Conservation (phyloP, 768 basidiomycete species). For the Suillus spraguei region DNA sequence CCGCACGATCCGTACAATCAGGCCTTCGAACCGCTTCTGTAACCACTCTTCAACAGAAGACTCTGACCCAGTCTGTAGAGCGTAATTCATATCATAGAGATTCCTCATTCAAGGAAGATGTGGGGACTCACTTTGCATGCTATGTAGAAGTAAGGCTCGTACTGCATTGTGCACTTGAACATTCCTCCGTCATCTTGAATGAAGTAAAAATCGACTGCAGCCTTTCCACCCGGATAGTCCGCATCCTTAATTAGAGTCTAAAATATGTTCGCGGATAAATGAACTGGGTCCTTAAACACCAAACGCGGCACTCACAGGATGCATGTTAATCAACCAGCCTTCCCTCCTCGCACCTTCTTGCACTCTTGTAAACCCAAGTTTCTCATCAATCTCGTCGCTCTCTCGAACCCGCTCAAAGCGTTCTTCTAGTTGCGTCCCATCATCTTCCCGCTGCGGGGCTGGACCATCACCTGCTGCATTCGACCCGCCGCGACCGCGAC, state of each 20-base stretch:
- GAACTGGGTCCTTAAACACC: neutral
- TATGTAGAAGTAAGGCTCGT: slow-evolving; percentile 95
- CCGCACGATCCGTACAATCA: slow-evolving; percentile 76
- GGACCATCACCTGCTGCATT: slow-evolving; percentile 46
- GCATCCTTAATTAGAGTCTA: slow-evolving; percentile 89
- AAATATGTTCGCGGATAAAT: neutral
- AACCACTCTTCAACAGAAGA: slow-evolving; percentile 94
- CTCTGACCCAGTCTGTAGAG: slow-evolving; percentile 77
- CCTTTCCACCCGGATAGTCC: slow-evolving; percentile 79
- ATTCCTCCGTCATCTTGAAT: slow-evolving; percentile 95
- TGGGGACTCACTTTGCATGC: slow-evolving; percentile 78
- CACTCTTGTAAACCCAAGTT: slow-evolving; percentile 82
- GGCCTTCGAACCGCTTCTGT: slow-evolving; percentile 88
- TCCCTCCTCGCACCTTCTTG: slow-evolving; percentile 78
- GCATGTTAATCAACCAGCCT: slow-evolving; percentile 99
- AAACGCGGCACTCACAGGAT: slow-evolving; percentile 67
- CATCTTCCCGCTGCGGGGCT: slow-evolving; percentile 77
- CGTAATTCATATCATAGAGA: slow-evolving; percentile 6
- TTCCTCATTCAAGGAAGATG: neutral
- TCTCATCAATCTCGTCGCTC: slow-evolving; percentile 90
- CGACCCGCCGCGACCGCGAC: slow-evolving; percentile 41
- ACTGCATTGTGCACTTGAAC: slow-evolving; percentile 92
- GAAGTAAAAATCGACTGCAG: slow-evolving; percentile 96
- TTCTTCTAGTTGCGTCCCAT: slow-evolving; percentile 86
- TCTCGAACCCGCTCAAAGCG: slow-evolving; percentile 78